A percentile compares a stretch with the other conserved stretches of the same genome.
Conservation (phyloP, 2,329 filamentous ascomycete genomes). For the Arthrinium puccinioides region DNA sequence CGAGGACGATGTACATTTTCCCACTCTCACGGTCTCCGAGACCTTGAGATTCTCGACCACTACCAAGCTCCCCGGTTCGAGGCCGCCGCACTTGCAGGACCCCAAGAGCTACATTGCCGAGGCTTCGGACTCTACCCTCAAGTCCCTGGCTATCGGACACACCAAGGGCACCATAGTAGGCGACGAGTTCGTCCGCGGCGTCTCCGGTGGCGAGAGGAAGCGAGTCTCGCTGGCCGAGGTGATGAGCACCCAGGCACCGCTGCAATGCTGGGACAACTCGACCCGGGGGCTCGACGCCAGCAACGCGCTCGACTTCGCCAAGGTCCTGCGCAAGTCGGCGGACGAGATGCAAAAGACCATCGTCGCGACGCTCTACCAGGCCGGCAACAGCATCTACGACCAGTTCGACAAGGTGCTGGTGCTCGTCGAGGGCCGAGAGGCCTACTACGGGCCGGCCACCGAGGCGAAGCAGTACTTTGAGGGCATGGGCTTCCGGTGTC, state of each 20-base stretch:
- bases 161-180: slow-evolving; percentile 63
- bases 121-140: slow-evolving; percentile 28
- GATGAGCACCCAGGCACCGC: slow-evolving; percentile 38
- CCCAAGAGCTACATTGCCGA: slow-evolving; percentile 22
- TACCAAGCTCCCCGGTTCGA: slow-evolving; percentile 54
- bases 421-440: slow-evolving; percentile 61
- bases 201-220: slow-evolving; percentile 62
- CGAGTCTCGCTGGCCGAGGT: slow-evolving; percentile 71
- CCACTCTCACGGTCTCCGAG: slow-evolving; percentile 58
- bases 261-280: slow-evolving; percentile 69
- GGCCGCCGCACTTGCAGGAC: slow-evolving; percentile 28
- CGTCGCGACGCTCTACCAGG: slow-evolving; percentile 65
- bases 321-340: slow-evolving; percentile 57
- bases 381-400: slow-evolving; percentile 57
- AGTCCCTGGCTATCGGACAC: slow-evolving; percentile 62
- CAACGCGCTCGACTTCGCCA: slow-evolving; percentile 66
- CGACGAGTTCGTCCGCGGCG: slow-evolving; percentile 56
- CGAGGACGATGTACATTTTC: slow-evolving; percentile 57
- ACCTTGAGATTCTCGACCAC: slow-evolving; percentile 62
- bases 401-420: slow-evolving; percentile 71
- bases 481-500: slow-evolving; percentile 53
- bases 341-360: slow-evolving; percentile 59
- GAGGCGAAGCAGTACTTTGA: slow-evolving; percentile 60
- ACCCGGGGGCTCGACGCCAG: slow-evolving; percentile 66
- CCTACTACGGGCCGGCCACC: slow-evolving; percentile 57